Evolutionary conservation across 352 stramenopile genomes (phyloP).

Genomic region (Phytophthora multivora): DNA sequence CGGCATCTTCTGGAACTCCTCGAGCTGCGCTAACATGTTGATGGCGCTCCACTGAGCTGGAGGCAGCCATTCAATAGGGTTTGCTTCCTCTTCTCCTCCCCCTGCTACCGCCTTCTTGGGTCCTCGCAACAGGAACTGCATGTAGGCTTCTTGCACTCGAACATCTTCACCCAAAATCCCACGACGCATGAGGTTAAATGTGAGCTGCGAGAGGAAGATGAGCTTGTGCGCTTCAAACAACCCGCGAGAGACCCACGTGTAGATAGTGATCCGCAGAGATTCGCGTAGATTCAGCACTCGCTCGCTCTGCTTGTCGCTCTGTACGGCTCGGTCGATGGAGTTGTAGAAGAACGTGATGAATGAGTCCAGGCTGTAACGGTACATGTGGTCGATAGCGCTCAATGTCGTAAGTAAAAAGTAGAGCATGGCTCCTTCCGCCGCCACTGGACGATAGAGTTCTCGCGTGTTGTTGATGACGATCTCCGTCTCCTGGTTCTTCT

Average conservation of each 20-base stretch:
- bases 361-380: constrained; percentile 97
- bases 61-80: constrained; percentile 93
- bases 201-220: constrained; percentile 97
- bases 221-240: constrained; percentile 97
- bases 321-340: constrained; percentile 89
- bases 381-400: constrained; percentile 97
- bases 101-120: constrained; percentile 68
- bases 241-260: constrained; percentile 95
- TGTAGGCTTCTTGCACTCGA: constrained; percentile 94
- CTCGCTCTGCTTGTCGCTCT: constrained; percentile 89
- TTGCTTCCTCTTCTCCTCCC: constrained; percentile 59
- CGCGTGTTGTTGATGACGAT: constrained; percentile 95
- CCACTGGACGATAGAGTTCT: constrained; percentile 94
- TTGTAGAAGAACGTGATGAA: constrained; percentile 98
- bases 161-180: constrained; percentile 94
- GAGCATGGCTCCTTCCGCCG: constrained; percentile 96
- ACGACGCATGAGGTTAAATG: constrained; percentile 97
- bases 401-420: constrained; percentile 98
- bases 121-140: constrained; percentile 95
- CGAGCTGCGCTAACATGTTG: constrained; percentile 90
- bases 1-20: constrained; percentile 97
- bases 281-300: constrained; percentile 93
- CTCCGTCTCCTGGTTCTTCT: constrained; percentile 95
- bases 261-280: constrained; percentile 96
- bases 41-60: constrained; percentile 92